phyloP scores from a whole-genome alignment of 1,139 yeast genomes.

The Blastobotrys apis region DNA sequence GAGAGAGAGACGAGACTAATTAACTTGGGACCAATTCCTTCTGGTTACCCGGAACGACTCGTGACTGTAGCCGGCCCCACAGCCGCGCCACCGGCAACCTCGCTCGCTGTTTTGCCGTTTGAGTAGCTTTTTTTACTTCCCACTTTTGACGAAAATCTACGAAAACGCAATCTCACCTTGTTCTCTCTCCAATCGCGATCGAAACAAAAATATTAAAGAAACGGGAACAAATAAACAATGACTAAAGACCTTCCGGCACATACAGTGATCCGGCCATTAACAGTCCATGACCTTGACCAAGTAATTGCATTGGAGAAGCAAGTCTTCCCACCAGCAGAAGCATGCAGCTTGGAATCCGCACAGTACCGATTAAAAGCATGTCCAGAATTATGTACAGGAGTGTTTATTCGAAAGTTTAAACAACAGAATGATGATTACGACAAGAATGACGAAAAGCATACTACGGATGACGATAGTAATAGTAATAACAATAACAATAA shows the following conservation, averaged over 20 bases:
- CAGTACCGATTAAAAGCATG: slow-evolving; percentile 70
- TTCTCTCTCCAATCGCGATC: no score
- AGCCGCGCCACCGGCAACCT: no score
- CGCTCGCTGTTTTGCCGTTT: no score
- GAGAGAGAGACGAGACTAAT: not conserved
- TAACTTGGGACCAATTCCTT: no score
- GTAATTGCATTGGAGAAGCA: slow-evolving; percentile 57
- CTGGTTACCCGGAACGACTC: no score
- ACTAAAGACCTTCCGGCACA: slow-evolving; percentile 48
- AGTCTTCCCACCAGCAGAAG: slow-evolving; percentile 57
- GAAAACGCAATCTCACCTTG: no score
- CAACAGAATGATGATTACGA: slow-evolving; percentile 12
- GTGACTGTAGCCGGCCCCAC: no score
- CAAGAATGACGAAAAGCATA: not conserved
- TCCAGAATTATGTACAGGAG: slow-evolving; percentile 87
- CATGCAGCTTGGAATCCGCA: slow-evolving; percentile 61
- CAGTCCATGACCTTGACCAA: slow-evolving; percentile 61
- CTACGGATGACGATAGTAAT: not conserved
- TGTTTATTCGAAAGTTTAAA: slow-evolving; percentile 67
- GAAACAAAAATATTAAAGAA: not conserved
- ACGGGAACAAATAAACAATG: slow-evolving; percentile 18
- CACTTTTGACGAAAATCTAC: no score
- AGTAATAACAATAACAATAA: slow-evolving; percentile 48
- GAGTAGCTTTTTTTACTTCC: no score
- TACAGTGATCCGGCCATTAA: slow-evolving; percentile 78